Conservation (phyloP, 2,329 filamentous ascomycete genomes). For the Hortaea sp. region DNA sequence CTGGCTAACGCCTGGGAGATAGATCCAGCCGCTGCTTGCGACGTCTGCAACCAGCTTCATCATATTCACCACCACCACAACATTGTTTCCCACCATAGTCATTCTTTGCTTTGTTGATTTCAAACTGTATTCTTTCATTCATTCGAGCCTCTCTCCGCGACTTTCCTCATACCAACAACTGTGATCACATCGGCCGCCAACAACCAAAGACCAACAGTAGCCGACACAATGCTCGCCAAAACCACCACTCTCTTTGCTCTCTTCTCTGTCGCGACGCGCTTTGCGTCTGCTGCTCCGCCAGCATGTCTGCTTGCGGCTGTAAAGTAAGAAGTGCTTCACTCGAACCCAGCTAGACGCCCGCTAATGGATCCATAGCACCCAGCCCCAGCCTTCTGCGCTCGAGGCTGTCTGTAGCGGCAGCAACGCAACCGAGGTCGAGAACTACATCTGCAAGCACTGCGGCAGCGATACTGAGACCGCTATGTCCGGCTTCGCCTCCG, state of each 20-base stretch:
- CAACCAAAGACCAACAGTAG: constrained; percentile 3
- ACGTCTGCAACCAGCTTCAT: too few relatives aligned
- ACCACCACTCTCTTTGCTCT: constrained; percentile 33
- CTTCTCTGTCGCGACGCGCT: constrained; percentile 34
- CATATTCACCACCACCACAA: too few relatives aligned
- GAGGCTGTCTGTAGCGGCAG: constrained; percentile 22
- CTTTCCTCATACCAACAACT: background rate
- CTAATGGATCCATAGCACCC: constrained; percentile 16
- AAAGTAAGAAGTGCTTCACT: constrained; percentile 32
- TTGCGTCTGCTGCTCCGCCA: constrained; percentile 35
- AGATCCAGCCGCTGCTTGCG: too few relatives aligned
- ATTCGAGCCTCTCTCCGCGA: constrained; percentile 1
- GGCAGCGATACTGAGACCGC: constrained; percentile 18
- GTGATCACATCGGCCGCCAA: background rate
- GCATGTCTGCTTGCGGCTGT: constrained; percentile 43
- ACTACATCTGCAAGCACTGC: constrained; percentile 21
- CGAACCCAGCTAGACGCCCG: background rate
- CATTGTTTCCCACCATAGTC: constrained; percentile 1
- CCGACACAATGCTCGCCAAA: constrained; percentile 36
- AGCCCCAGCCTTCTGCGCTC: constrained; percentile 23
- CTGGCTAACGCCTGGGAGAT: too few relatives aligned
- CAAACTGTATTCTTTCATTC: constrained; percentile 3
- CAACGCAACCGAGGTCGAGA: constrained; percentile 16
- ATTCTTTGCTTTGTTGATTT: background rate
- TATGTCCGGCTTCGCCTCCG: constrained; percentile 19